Percentiles rank a stretch among this genome's conserved stretches.
Conservation (phyloP, 169 alveolate species). For the Eimeria sp. region DNA sequence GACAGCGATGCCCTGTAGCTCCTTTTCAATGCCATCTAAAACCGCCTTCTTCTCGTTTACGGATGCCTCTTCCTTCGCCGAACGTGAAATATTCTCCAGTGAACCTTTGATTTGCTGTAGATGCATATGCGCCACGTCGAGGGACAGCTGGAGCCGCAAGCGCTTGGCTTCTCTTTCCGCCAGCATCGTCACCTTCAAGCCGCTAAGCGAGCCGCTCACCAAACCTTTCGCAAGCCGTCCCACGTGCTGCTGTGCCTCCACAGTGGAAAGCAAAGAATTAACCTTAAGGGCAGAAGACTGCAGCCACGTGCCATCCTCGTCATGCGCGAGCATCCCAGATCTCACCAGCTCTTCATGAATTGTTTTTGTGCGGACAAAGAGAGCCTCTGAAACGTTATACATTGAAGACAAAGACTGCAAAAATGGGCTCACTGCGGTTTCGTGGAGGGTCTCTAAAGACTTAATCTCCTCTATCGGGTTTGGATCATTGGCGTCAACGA, state of each 20-base stretch:
- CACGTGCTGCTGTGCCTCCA: neutral
- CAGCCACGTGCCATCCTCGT: neutral
- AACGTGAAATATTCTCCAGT: neutral
- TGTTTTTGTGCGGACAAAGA: neutral
- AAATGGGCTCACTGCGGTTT: slow-evolving; percentile 11
- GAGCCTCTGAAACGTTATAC: neutral
- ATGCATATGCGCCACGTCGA: neutral
- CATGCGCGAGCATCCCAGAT: neutral
- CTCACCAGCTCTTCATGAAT: neutral
- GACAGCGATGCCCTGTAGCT: neutral
- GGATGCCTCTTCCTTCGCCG: neutral
- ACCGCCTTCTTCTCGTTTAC: neutral
- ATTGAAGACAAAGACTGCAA: neutral
- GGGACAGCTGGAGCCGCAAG: neutral
- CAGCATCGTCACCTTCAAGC: slow-evolving; percentile 23
- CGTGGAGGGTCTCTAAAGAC: neutral
- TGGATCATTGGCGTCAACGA: neutral
- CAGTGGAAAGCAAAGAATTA: slow-evolving; percentile 8
- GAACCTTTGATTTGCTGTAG: neutral
- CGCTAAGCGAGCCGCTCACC: neutral
- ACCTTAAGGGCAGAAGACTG: neutral
- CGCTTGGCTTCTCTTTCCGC: slow-evolving; percentile 32
- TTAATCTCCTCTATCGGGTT: neutral
- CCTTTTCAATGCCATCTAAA: neutral
- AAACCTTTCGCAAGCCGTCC: slow-evolving; percentile 10